Percentiles rank a stretch among this genome's conserved stretches.
These are phyloP conservation scores for Penicillium goetzii DNA, from an alignment of 495 filamentous ascomycete genomes.

Conservation along the genomic window DNA sequence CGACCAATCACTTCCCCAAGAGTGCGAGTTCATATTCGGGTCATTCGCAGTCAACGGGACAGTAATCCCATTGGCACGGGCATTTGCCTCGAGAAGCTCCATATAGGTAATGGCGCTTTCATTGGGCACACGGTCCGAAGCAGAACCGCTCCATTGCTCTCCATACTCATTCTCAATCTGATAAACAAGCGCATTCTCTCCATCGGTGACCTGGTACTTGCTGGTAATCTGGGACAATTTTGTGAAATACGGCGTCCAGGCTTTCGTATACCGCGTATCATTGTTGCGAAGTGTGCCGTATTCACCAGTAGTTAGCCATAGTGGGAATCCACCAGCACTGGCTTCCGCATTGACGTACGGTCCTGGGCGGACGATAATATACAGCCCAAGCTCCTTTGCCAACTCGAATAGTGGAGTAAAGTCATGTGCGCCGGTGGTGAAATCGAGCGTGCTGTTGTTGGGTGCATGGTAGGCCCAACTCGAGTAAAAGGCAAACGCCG, in stretches of 20 bases:
- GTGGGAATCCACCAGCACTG: constrained; percentile 60
- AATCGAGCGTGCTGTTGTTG: constrained; percentile 56
- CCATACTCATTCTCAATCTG: constrained; percentile 68
- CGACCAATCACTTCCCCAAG: constrained; percentile 59
- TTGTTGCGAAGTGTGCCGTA: constrained; percentile 62
- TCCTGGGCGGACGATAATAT: constrained; percentile 44
- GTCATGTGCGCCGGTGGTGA: constrained; percentile 57
- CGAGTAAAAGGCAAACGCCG: constrained; percentile 58
- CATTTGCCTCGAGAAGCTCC: constrained; percentile 54
- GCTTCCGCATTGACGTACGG: constrained; percentile 56
- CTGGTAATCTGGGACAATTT: constrained; percentile 54
- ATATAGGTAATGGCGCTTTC: constrained; percentile 56
- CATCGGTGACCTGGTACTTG: constrained; percentile 58
- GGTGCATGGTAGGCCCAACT: constrained; percentile 62
- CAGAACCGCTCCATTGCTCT: constrained; percentile 54
- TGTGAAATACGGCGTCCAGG: constrained; percentile 53
- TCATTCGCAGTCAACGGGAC: constrained; percentile 60
- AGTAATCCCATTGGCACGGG: constrained; percentile 56
- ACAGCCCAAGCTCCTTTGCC: constrained; percentile 53
- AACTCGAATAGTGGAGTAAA: constrained; percentile 56
- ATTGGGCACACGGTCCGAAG: constrained; percentile 48
- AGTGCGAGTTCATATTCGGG: constrained; percentile 54
- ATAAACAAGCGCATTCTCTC: constrained; percentile 57
- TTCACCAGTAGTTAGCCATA: constrained; percentile 65
- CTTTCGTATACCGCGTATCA: constrained; percentile 58